Percentiles rank a stretch among this genome's conserved stretches.
Evolutionary conservation across 2,329 filamentous ascomycete genomes (phyloP).

Genomic region (Thielaviopsis populi): DNA sequence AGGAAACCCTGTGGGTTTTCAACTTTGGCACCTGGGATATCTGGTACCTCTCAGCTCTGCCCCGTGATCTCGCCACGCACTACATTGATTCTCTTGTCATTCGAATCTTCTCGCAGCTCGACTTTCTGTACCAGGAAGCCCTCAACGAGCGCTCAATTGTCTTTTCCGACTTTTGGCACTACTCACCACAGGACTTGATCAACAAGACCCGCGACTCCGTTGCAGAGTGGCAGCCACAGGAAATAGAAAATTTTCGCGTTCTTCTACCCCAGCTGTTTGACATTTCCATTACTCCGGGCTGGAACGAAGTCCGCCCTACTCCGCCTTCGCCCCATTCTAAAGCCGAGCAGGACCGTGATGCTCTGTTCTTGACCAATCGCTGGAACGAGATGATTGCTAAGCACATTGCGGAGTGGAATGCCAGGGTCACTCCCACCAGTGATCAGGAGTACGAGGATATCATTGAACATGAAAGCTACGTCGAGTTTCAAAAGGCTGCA

Average conservation of each 20-base stretch:
- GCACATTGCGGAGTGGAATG: conserved; percentile 31
- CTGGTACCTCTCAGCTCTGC: conserved; percentile 36
- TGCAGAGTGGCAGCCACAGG: conserved; percentile 20
- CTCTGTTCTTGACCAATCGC: conserved; percentile 32
- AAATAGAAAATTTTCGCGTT: conserved; percentile 32
- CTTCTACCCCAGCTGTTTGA: conserved; percentile 39
- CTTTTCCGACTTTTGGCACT: conserved; percentile 31
- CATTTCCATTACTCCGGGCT: conserved; percentile 39
- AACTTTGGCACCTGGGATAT: conserved; percentile 41
- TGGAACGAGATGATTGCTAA: conserved; percentile 36
- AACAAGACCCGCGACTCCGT: conserved; percentile 21
- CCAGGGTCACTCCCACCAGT: conserved; percentile 21
- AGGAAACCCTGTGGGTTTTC: conserved; percentile 39
- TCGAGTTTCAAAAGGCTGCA: not conserved
- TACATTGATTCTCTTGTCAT: conserved; percentile 26
- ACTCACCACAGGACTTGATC: conserved; percentile 21
- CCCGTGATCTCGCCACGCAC: conserved; percentile 26
- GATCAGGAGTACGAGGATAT: conserved; percentile 14
- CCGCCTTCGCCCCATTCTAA: conserved; percentile 32
- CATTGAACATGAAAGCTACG: conserved; percentile 1
- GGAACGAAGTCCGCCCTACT: conserved; percentile 29
- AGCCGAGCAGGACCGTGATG: conserved; percentile 40
- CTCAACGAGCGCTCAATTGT: conserved; percentile 30
- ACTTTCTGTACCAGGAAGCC: conserved; percentile 32
- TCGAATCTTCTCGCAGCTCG: conserved; percentile 32